These are phyloP conservation scores for Saturnispora serradocipensis DNA, from an alignment of 805 yeast genomes.

Conservation along the genomic window DNA sequence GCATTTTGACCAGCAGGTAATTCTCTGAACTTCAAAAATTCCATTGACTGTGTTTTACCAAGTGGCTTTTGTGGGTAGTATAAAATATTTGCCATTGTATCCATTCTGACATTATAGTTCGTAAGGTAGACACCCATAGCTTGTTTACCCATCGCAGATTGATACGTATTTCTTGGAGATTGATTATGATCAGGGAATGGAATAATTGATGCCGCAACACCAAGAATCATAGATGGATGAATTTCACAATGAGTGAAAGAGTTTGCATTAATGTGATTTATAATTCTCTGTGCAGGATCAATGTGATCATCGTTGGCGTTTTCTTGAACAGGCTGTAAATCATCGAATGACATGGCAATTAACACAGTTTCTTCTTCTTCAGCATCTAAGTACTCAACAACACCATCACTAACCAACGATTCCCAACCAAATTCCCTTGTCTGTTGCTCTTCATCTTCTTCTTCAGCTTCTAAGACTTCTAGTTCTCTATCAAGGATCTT, in stretches of 20 bases:
- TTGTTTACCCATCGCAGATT: slow-evolving; percentile 99
- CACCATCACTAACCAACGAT: slow-evolving; percentile 70
- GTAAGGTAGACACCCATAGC: slow-evolving; percentile 99
- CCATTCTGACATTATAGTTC: slow-evolving; percentile 95
- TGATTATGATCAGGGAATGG: slow-evolving; percentile 99
- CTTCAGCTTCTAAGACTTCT: slow-evolving; percentile 45
- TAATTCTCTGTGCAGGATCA: slow-evolving; percentile 82
- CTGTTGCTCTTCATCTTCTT: slow-evolving; percentile 35
- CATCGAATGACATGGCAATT: slow-evolving; percentile 99
- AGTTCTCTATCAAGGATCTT: slow-evolving; percentile 55
- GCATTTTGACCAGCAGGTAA: slow-evolving; percentile 99
- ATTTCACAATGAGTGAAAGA: slow-evolving; percentile 98
- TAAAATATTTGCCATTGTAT: slow-evolving; percentile 96
- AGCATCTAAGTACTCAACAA: slow-evolving; percentile 95
- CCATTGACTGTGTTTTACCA: slow-evolving; percentile 98
- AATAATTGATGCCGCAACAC: slow-evolving; percentile 97
- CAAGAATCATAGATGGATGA: slow-evolving; percentile 97
- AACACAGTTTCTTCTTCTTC: slow-evolving; percentile 97
- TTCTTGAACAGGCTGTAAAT: slow-evolving; percentile 52
- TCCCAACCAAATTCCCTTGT: slow-evolving; percentile 64
- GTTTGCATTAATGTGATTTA: slow-evolving; percentile 41
- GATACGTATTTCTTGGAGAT: slow-evolving; percentile 98
- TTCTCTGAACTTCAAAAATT: slow-evolving; percentile 91
- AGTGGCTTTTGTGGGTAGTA: slow-evolving; percentile 97
- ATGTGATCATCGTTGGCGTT: slow-evolving; percentile 30